Percentiles rank a stretch among this genome's conserved stretches.
These are phyloP conservation scores for Jimgerdemannia lactiflua DNA, from an alignment of 192 early-diverging fungal genomes.

Conservation along the genomic window DNA sequence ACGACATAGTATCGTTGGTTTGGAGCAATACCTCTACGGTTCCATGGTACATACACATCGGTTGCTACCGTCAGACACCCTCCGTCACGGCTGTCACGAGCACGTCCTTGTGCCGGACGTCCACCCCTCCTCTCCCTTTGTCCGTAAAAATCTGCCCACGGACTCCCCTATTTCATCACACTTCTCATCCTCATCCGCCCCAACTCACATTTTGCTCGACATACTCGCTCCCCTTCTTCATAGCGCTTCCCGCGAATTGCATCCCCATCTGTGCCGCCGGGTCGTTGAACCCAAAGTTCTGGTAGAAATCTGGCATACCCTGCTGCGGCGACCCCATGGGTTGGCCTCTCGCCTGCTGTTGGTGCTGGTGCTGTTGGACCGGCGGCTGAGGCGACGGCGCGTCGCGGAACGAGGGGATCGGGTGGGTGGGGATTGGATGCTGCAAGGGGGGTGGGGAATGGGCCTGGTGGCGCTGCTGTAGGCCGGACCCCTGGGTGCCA, in stretches of 20 bases:
- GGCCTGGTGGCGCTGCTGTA: conserved; percentile 15
- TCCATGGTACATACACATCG: too few species aligned
- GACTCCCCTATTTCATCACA: neutral
- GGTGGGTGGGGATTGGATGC: conserved; percentile 59
- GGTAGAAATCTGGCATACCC: conserved; percentile 29
- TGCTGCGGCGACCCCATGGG: too few species aligned
- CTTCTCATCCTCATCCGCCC: neutral
- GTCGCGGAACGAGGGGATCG: conserved; percentile 47
- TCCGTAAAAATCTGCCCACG: neutral
- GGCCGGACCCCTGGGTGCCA: too few species aligned
- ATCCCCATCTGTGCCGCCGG: conserved; percentile 89
- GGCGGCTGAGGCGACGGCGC: conserved; percentile 42
- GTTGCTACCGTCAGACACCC: too few species aligned
- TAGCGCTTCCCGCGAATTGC: conserved; percentile 86
- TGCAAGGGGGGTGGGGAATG: conserved; percentile 55
- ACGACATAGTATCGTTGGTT: neutral
- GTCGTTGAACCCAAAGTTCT: conserved; percentile 56
- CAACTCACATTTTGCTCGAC: conserved; percentile 85
- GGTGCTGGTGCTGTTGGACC: conserved; percentile 23
- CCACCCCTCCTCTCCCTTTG: neutral
- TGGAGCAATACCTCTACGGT: too few species aligned
- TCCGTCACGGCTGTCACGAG: neutral
- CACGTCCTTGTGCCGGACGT: conserved; percentile 10
- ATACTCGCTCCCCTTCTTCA: conserved; percentile 80
- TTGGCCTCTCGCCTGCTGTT: conserved; percentile 10